These are phyloP conservation scores for Lineolata rhizophorae DNA, from an alignment of 495 filamentous ascomycete genomes.

Conservation along the genomic window DNA sequence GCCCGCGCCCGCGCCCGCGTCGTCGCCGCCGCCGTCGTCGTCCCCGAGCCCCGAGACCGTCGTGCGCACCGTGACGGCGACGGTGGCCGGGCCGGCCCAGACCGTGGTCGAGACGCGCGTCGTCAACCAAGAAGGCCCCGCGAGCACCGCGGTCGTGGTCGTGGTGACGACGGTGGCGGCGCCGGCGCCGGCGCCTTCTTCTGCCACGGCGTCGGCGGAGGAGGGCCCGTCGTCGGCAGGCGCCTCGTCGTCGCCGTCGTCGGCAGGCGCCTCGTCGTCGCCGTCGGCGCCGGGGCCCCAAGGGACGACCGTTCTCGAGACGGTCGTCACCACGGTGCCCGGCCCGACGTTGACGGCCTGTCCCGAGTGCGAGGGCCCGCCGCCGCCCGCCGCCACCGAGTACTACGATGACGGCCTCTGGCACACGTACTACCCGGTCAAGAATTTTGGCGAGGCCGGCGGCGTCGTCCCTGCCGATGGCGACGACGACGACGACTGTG, in stretches of 20 bases:
- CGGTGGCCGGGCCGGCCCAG: conserved; percentile 2
- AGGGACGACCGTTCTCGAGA: no score
- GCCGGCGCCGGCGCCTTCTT: no score
- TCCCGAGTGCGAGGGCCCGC: no score
- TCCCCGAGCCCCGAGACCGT: conserved; percentile 1
- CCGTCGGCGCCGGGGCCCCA: background rate
- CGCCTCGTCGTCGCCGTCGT: no score
- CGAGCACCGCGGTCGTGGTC: conserved; percentile 6
- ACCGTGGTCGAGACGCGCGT: background rate
- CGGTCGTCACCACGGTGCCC: background rate
- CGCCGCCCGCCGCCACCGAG: conserved; percentile 6
- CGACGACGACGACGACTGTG: no score
- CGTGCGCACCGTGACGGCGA: background rate
- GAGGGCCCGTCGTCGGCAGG: background rate
- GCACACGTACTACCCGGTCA: conserved; percentile 9
- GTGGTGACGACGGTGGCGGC: conserved; percentile 1
- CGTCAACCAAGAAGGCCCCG: background rate
- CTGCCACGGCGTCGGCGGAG: background rate
- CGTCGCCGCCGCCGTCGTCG: background rate
- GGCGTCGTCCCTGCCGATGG: no score
- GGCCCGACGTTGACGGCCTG: background rate
- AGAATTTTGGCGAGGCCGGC: conserved; percentile 9
- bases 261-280: no score
- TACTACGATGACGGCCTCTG: conserved; percentile 13
- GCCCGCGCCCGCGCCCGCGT: conserved; percentile 2